A percentile compares a stretch with the other conserved stretches of the same genome.
Evolutionary conservation across 306 rosid genomes (phyloP).

Genomic region (Sophora flavescens): DNA sequence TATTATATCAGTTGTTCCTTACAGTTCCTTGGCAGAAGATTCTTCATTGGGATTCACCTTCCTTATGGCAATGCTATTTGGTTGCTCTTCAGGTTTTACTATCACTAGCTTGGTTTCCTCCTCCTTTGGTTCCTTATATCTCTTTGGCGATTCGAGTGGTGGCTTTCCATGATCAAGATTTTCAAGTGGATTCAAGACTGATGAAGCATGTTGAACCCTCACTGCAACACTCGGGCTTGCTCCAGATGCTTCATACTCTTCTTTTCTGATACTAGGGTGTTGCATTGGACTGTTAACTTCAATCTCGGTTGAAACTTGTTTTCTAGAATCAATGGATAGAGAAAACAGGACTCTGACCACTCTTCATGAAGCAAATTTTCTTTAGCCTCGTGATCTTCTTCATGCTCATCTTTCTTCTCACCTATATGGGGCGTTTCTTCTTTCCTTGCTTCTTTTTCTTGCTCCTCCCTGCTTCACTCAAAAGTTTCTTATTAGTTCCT

Average conservation of each 20-base stretch:
- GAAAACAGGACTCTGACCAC: constrained; percentile 61
- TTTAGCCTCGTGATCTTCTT: not conserved
- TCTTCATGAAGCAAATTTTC: constrained; percentile 34
- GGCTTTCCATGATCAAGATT: not conserved
- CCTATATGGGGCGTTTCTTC: constrained; percentile 30
- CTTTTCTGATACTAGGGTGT: not conserved
- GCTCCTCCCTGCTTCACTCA: constrained; percentile 43
- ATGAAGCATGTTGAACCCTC: not conserved
- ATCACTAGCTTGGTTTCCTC: constrained; percentile 30
- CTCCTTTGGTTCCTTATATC: constrained; percentile 3
- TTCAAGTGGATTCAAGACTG: not conserved
- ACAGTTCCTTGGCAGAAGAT: constrained; percentile 39
- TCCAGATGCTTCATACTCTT: constrained; percentile 21
- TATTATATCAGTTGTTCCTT: too few species aligned
- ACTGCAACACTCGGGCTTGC: not conserved
- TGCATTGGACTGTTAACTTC: constrained; percentile 58
- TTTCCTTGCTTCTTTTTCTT: constrained; percentile 26
- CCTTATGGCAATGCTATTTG: constrained; percentile 33
- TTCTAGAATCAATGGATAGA: constrained; percentile 52
- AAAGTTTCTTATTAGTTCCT: constrained; percentile 35
- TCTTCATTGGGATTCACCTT: constrained; percentile 42
- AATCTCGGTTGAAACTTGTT: constrained; percentile 33
- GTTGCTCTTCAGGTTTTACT: constrained; percentile 47
- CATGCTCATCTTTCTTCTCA: constrained; percentile 21
- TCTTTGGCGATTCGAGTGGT: too few species aligned